A percentile compares a stretch with the other conserved stretches of the same genome.
Conservation (phyloP, 2,329 filamentous ascomycete species). For the Monilinia fructigena region DNA sequence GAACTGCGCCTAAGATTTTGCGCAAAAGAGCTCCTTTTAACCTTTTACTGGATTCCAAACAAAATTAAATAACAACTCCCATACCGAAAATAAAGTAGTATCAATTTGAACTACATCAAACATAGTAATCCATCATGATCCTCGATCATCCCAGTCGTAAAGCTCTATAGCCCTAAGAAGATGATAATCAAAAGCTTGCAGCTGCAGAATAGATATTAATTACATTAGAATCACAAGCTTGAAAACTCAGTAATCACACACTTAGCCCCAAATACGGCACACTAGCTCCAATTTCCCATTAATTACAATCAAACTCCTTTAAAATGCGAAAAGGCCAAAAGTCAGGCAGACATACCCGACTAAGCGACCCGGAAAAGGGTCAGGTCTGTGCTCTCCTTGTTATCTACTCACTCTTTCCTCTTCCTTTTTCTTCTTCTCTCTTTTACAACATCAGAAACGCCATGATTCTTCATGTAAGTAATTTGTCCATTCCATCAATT, state of each 20-base stretch:
- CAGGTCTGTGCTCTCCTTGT: neutral
- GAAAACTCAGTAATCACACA: neutral
- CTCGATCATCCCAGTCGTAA: neutral
- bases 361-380: constrained; percentile 16
- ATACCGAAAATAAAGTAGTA: neutral
- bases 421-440: no score
- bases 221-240: neutral
- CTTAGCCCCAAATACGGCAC: neutral
- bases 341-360: neutral
- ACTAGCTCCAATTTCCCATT: neutral
- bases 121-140: neutral
- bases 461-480: constrained; percentile 1
- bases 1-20: neutral
- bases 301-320: neutral
- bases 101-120: neutral
- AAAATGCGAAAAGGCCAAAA: neutral
- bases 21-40: neutral
- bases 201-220: neutral
- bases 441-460: neutral
- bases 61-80: neutral
- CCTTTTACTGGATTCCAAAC: neutral
- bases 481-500: neutral
- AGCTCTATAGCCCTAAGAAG: neutral
- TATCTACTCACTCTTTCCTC: neutral
- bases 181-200: neutral